Conservation (phyloP, 2,329 filamentous ascomycete genomes). For the Fusarium scirpi region DNA sequence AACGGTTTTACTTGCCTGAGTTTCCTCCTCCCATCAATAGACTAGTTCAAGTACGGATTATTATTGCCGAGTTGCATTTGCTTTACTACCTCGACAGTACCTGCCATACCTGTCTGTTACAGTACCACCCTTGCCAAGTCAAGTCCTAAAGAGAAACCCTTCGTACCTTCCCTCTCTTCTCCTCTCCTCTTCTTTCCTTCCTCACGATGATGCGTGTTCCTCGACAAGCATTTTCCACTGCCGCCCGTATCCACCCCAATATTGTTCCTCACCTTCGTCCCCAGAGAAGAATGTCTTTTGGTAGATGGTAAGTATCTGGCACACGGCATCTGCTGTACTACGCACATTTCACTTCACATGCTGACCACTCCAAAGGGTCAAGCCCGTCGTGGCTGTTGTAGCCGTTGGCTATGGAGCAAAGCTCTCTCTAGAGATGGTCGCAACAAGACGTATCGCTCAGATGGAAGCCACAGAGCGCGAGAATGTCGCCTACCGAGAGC, state of each 20-base stretch:
- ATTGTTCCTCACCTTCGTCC: conserved; percentile 47
- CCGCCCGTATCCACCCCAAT: conserved; percentile 47
- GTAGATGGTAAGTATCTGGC: conserved; percentile 37
- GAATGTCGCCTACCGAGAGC: conserved; percentile 52
- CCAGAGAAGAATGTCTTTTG: conserved; percentile 43
- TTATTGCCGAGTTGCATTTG: conserved; percentile 29
- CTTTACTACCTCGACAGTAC: background rate
- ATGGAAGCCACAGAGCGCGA: conserved; percentile 51
- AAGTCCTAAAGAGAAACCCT: conserved; percentile 25
- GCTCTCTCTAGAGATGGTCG: conserved; percentile 47
- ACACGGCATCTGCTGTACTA: background rate
- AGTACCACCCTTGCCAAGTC: conserved; percentile 33
- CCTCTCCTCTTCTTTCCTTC: conserved; percentile 17
- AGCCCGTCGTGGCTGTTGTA: conserved; percentile 50
- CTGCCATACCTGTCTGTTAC: background rate
- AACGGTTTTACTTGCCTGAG: conserved; percentile 22
- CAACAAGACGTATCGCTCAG: conserved; percentile 47
- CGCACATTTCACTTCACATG: background rate
- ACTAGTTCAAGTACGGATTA: conserved; percentile 36
- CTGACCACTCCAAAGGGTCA: conserved; percentile 46
- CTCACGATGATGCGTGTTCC: conserved; percentile 44
- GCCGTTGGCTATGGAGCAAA: conserved; percentile 53
- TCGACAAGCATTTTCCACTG: conserved; percentile 47
- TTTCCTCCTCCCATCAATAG: conserved; percentile 32
- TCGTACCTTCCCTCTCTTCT: conserved; percentile 1